phyloP scores from a whole-genome alignment of 78 protist genomes.

The Pigoraptor vietnamica region DNA sequence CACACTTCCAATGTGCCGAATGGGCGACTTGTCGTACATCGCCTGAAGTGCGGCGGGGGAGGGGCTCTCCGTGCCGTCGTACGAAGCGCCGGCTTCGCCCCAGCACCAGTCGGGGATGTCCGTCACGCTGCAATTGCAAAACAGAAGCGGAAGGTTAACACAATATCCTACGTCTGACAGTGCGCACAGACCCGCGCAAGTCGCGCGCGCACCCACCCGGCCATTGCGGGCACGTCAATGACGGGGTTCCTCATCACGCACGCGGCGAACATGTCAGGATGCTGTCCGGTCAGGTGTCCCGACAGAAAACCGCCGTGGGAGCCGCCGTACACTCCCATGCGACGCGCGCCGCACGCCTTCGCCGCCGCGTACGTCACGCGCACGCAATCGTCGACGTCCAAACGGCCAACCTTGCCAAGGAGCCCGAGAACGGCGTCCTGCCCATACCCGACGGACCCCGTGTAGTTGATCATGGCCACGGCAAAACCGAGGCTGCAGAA shows the following conservation, averaged over 20 bases:
- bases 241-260: slow-evolving; percentile 39
- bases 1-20: too few relatives aligned
- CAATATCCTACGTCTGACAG: too few relatives aligned
- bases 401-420: background rate
- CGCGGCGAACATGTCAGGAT: background rate
- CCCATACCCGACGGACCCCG: background rate
- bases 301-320: slow-evolving; percentile 52
- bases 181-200: too few relatives aligned
- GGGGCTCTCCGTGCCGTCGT: too few relatives aligned
- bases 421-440: background rate
- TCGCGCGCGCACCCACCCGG: too few relatives aligned
- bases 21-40: too few relatives aligned
- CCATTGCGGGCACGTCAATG: slow-evolving; percentile 21
- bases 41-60: too few relatives aligned
- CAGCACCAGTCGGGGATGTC: slow-evolving; percentile 52
- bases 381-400: background rate
- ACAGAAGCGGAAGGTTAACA: too few relatives aligned
- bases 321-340: slow-evolving; percentile 20
- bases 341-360: background rate
- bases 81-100: too few relatives aligned
- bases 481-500: background rate
- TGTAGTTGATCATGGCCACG: background rate
- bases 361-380: background rate
- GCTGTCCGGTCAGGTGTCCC: background rate
- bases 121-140: too few relatives aligned